A percentile compares a stretch with the other conserved stretches of the same genome.
Conservation (phyloP, 371 early-diverging fungal genomes). For the Chytridiales sp. region DNA sequence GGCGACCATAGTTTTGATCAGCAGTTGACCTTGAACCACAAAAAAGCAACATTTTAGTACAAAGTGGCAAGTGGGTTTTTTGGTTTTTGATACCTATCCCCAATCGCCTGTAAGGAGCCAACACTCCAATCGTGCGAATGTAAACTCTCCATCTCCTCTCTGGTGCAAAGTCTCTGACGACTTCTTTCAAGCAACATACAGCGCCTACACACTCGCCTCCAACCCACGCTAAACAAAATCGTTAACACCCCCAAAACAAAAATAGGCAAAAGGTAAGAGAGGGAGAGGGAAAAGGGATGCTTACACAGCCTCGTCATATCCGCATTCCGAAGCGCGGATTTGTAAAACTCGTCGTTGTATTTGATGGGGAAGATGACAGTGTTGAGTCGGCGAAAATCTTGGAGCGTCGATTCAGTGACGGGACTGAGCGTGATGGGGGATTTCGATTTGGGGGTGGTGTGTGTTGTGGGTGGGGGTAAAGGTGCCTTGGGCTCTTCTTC, state of each 20-base stretch:
- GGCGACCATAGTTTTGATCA: slow-evolving; percentile 64
- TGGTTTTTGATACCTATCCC: slow-evolving; percentile 65
- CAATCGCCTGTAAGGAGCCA: slow-evolving; percentile 78
- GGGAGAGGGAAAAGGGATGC: not conserved
- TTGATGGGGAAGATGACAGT: slow-evolving; percentile 80
- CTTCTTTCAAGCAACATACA: slow-evolving; percentile 73
- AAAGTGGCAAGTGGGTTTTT: not conserved
- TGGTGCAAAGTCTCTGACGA: not conserved
- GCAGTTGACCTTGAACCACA: slow-evolving; percentile 64
- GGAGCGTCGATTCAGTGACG: slow-evolving; percentile 57
- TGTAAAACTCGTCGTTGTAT: slow-evolving; percentile 81
- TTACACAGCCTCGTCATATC: slow-evolving; percentile 12
- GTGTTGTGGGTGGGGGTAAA: no score
- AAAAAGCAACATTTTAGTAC: no score
- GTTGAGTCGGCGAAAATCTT: slow-evolving; percentile 75
- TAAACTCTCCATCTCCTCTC: slow-evolving; percentile 56
- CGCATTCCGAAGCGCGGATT: slow-evolving; percentile 57
- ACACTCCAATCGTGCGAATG: slow-evolving; percentile 94
- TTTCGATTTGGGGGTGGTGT: no score
- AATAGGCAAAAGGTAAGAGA: slow-evolving; percentile 4
- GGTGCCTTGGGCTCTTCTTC: no score
- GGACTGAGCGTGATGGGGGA: slow-evolving; percentile 14
- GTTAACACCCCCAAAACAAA: slow-evolving; percentile 5
- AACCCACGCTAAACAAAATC: not conserved
- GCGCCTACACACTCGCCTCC: slow-evolving; percentile 79